Conservation (phyloP, 2,329 filamentous ascomycete genomes). For the Fusarium tuaranense region DNA sequence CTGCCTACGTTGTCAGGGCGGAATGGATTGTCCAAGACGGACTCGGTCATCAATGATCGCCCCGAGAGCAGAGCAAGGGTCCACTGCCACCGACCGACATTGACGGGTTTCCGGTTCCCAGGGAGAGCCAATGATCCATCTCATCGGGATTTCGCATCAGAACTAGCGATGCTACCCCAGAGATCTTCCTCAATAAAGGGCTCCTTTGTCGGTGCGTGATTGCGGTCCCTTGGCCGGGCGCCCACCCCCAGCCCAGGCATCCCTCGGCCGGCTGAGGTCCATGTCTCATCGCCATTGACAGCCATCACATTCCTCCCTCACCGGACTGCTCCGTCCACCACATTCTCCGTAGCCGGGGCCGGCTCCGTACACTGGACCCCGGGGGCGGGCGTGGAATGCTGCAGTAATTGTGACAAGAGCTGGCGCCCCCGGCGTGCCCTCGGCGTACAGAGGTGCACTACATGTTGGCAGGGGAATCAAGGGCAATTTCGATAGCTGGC, state of each 20-base stretch:
- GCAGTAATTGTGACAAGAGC: conserved; percentile 26
- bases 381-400: conserved; percentile 39
- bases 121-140: conserved; percentile 31
- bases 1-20: conserved; percentile 19
- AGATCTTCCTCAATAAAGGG: conserved; percentile 20
- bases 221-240: conserved; percentile 16
- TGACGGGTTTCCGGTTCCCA: conserved; percentile 39
- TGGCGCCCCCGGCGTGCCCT: conserved; percentile 14
- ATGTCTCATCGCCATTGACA: conserved; percentile 33
- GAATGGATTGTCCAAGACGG: conserved; percentile 38
- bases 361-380: conserved; percentile 33
- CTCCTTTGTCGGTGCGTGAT: conserved; percentile 18
- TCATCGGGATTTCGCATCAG: conserved; percentile 28
- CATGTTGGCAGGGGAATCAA: conserved; percentile 38
- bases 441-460: conserved; percentile 2
- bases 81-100: conserved; percentile 23
- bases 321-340: conserved; percentile 33
- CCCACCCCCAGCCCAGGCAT: conserved; percentile 1
- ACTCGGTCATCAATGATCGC: conserved; percentile 17
- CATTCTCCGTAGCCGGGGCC: conserved; percentile 41
- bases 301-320: conserved; percentile 39
- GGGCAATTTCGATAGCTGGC: conserved; percentile 27
- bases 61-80: conserved; percentile 28
- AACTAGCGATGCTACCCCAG: conserved; percentile 26
- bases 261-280: conserved; percentile 2